Base-by-base conservation (phyloP, 2,329 filamentous ascomycete species). In the Seiridium unicorne region DNA sequence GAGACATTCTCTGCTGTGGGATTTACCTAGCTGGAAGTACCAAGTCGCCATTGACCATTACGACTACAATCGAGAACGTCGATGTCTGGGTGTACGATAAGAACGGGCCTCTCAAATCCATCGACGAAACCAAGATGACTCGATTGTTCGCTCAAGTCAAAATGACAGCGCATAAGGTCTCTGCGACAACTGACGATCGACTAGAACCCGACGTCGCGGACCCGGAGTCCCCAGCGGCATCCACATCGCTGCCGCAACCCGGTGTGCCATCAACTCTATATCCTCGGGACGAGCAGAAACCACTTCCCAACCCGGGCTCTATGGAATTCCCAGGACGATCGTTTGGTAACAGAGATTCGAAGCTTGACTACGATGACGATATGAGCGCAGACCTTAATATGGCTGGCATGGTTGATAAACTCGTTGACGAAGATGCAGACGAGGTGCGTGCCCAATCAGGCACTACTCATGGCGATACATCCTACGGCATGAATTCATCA, bases 401-500 rank as follows among this genome's bases (percentile, higher is more conserved):
- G 46, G 75, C 78, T 44, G 74, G 77, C 57, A 79, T 83, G 69
- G 72, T 84, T n/a, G 76, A 79, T 32, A 79, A 78, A 4, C 82
- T 84, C 61, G 66, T 84, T 32, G 74, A 74, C 54, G 79, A 77
- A 13, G 68, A 74, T 18, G 76, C 78, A 42, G 70, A 65, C 3
- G 76, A 81, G 32, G 69, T 72, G 31, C 64, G 69, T 35, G 62
- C 60, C 55, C 62, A 62, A 38, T 67, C 69, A 31, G 67, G 64
- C 42, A 63, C 66, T 18, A 71, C 70, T 3, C 69, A 71, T 2
- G 70, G 69, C 5, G 79, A 83, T 44, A 74, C 80, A 3, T 84
- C 80, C 2, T 86, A 85, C 62, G 84, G 81, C 13, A 84, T 86
- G 82, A 78, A 82, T 65, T 81, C 79, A 8, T 69, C 74, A 3